Percentiles rank a stretch among this genome's conserved stretches.
Conservation (phyloP, 805 yeast genomes). For the Candida broadrunensis region DNA sequence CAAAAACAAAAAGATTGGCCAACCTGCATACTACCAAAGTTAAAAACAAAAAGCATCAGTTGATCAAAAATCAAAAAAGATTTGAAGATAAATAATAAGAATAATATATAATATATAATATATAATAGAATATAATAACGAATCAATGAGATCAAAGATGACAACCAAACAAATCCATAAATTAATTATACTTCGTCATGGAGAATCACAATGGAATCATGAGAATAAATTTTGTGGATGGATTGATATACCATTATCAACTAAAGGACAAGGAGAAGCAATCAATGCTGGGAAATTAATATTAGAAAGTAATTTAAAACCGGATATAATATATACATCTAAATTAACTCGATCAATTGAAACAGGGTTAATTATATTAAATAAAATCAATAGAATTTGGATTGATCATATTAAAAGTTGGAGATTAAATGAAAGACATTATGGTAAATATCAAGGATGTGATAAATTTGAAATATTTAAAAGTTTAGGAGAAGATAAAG, state of each 20-base stretch:
- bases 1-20: too few relatives aligned
- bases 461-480: constrained; percentile 34
- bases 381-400: constrained; percentile 29
- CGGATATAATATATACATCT: constrained; percentile 36
- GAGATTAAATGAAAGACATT: constrained; percentile 44
- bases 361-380: constrained; percentile 38
- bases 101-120: too few relatives aligned
- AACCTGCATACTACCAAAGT: too few relatives aligned
- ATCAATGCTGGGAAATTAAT: constrained; percentile 36
- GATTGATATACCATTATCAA: constrained; percentile 40
- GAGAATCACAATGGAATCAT: constrained; percentile 43
- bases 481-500: constrained; percentile 32
- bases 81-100: too few relatives aligned
- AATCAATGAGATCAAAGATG: too few relatives aligned
- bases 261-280: constrained; percentile 38
- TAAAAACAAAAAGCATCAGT: too few relatives aligned
- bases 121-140: too few relatives aligned
- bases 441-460: constrained; percentile 41
- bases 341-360: constrained; percentile 38
- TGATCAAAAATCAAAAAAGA: too few relatives aligned
- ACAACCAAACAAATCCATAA: too few relatives aligned
- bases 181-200: constrained; percentile 42
- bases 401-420: constrained; percentile 37
- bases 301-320: constrained; percentile 20
- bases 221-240: constrained; percentile 45